Evolutionary conservation across 2,329 filamentous ascomycete species (phyloP), one percentile per base, ranked within the genome.

Genomic region (Epichloe elymi): DNA sequence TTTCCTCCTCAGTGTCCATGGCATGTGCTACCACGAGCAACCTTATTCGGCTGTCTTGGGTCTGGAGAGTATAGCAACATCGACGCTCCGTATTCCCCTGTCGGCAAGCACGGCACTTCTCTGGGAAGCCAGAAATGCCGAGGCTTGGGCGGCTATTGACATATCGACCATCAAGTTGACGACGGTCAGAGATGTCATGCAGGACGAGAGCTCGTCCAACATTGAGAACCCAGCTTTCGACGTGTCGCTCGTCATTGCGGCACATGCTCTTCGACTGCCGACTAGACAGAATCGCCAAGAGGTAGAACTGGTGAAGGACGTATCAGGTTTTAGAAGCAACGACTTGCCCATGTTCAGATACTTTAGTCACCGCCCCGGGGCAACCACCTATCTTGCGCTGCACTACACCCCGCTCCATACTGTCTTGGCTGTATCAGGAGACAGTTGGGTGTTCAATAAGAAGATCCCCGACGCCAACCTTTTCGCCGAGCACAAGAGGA

Each of bases 321-420:
- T 55, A 8, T 56, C 58, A 4, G 48, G 52, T 15, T 54, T 62
- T 14, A 59, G 58, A 38, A 54, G 53, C n/a, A 56, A 58, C 19
- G 53, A 58, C 23, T 54, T 63, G 33, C 56, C 54, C 37, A 63
- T 76, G 50, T 59, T 60, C 36, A 60, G 51, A 51, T 59, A 77
- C 17, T 81, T 79, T 58, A 61, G 70, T 1, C 58, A 56, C 47
- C 73, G 68, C 12, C 65, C 71, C 14, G 62, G 71, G 17, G 74
- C 71, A 46, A 74, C 75, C 59, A 74, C 75, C 0, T 80, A 80
- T 59, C 64, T 80, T 17, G 76, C 79, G 1, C 65, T 82, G 1
- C 70, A 80, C 55, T 68, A 78, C 58, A 80, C 78, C 0, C 79
- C 78, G n/a, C 70, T 82, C 4, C 72, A 74, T 54, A 72, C 74